phyloP scores from a whole-genome alignment of 768 basidiomycete genomes.

The Mrakia frigida region DNA sequence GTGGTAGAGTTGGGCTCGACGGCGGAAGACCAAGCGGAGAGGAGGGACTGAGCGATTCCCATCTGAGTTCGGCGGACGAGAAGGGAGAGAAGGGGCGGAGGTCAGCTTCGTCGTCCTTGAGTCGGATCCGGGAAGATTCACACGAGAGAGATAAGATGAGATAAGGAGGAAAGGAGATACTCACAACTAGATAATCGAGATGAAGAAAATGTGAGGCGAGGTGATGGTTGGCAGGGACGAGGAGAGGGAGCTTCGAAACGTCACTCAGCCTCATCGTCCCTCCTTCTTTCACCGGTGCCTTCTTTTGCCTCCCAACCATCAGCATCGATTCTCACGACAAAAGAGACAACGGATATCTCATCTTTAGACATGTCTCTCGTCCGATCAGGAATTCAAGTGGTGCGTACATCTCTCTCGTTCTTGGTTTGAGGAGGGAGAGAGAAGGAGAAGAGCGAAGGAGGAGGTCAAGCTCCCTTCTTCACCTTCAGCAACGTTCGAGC shows the following conservation, averaged over 20 bases:
- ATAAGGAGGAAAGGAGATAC: no score
- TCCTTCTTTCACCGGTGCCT: neutral
- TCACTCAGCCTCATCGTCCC: neutral
- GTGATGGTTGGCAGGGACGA: no score
- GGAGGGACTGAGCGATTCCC: slow-evolving; percentile 30
- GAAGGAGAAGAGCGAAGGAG: neutral
- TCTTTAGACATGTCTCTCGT: neutral
- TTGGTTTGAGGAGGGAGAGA: neutral
- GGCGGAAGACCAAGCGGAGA: slow-evolving; percentile 19
- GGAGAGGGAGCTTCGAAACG: slow-evolving; percentile 26
- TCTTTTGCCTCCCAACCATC: neutral
- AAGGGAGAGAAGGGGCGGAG: no score
- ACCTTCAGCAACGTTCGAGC: neutral
- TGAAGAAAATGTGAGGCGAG: no score
- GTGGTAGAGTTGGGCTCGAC: neutral
- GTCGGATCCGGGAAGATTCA: no score
- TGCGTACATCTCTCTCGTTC: neutral
- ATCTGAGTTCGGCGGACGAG: slow-evolving; percentile 44
- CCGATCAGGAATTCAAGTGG: neutral
- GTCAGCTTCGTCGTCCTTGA: no score
- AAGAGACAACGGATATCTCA: neutral
- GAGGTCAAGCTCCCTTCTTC: neutral
- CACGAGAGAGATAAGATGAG: no score
- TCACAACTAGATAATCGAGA: no score
- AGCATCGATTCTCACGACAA: neutral